Base-by-base conservation (phyloP, 306 rosid genomes). In the Vachellia pachyceras region DNA sequence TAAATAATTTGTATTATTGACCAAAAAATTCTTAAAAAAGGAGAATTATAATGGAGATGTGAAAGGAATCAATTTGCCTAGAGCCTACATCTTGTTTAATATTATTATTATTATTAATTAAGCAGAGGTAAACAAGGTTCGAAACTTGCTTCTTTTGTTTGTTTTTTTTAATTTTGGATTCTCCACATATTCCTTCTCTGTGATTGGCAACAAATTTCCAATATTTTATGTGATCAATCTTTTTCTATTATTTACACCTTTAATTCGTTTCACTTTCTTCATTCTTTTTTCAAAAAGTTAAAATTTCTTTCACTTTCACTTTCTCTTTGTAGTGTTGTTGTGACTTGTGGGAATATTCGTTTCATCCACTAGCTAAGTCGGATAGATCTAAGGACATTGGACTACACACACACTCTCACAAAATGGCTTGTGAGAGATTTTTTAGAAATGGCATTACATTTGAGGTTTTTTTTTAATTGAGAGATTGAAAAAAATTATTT, bases 91-190 rank as follows among this genome's bases (percentile, higher is more conserved):
- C 18, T 12, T 61, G 3, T 25, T 57, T 57, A 2, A 61, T 11
- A 29, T 29, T 29, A 29, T 29, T 29, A 29, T 29, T 29, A 2
- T 0, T 1, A 17, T 3, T 9, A 50, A 57, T 58, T 17, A 61
- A 8, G n/a, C 23, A 33, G 82, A 82, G 83, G 63, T 70, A 84
- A 91, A 79, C 87, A 80, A 89, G 85, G 89, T 83, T 72, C 79
- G 91, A 42, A 45, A 50, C 80, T 77, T 79, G 84, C 82, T 79
- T 72, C 61, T 61, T 50, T 3, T 37, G n/a, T n/a, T n/a, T n/a
- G n/a, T 37, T 3, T 37, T 37, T 37, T 37, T 37, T 37, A 37
- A 39, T 29, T 23, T n/a, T 73, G 78, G 77, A 83, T 75, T 91
- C 89, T 84, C 86, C 84, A 67, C 77, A 68, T 86, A 89, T 83